Conservation (phyloP, 2,329 filamentous ascomycete genomes). For the Colletotrichum coccodes region DNA sequence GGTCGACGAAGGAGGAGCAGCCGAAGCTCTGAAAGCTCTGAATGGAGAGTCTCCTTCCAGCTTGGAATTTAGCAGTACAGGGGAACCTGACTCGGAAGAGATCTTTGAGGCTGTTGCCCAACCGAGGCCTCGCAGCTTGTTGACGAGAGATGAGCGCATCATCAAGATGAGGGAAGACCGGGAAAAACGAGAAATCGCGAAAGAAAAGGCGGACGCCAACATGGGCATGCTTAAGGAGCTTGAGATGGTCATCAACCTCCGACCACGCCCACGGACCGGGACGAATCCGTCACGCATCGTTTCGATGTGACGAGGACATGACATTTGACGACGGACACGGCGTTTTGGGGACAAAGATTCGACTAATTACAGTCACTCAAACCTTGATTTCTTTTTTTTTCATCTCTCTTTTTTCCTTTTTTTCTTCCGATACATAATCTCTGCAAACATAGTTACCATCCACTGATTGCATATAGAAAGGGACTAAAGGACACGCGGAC, state of each 20-base stretch:
- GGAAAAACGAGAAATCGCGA: conserved; percentile 74
- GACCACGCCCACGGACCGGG: conserved; percentile 53
- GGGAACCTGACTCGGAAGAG: conserved; percentile 76
- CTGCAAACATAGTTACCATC: conserved; percentile 4
- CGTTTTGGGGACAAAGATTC: conserved; percentile 20
- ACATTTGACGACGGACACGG: conserved; percentile 29
- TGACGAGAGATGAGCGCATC: conserved; percentile 89
- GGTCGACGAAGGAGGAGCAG: conserved; percentile 60
- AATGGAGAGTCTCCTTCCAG: conserved; percentile 73
- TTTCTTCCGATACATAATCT: conserved; percentile 11
- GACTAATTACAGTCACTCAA: conserved; percentile 32
- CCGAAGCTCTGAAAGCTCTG: conserved; percentile 69
- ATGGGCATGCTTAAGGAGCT: conserved; percentile 93
- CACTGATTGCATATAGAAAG: conserved; percentile 24
- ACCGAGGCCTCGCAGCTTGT: conserved; percentile 71
- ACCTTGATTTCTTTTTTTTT: conserved; percentile 4
- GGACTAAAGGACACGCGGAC: background rate
- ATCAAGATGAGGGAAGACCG: conserved; percentile 89
- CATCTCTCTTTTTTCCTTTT: background rate
- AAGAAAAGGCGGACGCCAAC: conserved; percentile 82
- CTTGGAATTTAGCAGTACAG: conserved; percentile 62
- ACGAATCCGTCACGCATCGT: conserved; percentile 48
- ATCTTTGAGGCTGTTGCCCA: conserved; percentile 92
- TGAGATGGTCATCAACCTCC: conserved; percentile 82
- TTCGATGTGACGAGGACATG: conserved; percentile 52